Conservation (phyloP, 257 asterid species). For the Salvia miltiorrhiza region DNA sequence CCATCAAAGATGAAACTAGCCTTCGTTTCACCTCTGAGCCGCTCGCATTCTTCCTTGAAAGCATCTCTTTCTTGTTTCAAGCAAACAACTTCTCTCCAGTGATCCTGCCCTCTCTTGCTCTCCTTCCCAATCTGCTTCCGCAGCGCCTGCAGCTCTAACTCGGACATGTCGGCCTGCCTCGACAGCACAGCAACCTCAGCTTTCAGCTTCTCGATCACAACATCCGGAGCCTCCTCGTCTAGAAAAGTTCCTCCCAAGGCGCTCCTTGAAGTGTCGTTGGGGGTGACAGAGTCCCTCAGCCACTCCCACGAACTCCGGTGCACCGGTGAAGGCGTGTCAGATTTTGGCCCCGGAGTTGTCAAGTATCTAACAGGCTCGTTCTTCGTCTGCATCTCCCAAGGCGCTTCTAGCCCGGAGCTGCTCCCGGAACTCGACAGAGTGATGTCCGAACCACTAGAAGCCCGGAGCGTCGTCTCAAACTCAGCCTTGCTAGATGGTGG, state of each 20-base stretch:
- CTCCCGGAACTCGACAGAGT: slow-evolving; percentile 66
- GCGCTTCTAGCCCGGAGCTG: slow-evolving; percentile 60
- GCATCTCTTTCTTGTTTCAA: slow-evolving; percentile 75
- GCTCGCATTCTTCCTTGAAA: slow-evolving; percentile 55
- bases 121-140: slow-evolving; percentile 89
- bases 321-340: slow-evolving; percentile 25
- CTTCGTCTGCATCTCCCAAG: slow-evolving; percentile 45
- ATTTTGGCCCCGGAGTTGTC: slow-evolving; percentile 27
- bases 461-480: slow-evolving; percentile 35
- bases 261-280: slow-evolving; percentile 49
- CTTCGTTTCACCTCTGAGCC: slow-evolving; percentile 36
- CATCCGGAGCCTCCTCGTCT: slow-evolving; percentile 36
- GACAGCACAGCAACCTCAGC: slow-evolving; percentile 56
- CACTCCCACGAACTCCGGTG: slow-evolving; percentile 58
- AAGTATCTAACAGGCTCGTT: slow-evolving; percentile 18
- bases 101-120: slow-evolving; percentile 66
- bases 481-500: slow-evolving; percentile 27
- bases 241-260: slow-evolving; percentile 42
- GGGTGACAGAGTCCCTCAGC: slow-evolving; percentile 57
- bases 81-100: slow-evolving; percentile 44
- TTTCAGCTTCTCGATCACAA: slow-evolving; percentile 55
- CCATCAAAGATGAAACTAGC: slow-evolving; percentile 43
- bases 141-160: slow-evolving; percentile 77
- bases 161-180: slow-evolving; percentile 72
- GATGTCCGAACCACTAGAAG: slow-evolving; percentile 69